Conservation (phyloP, 2,329 filamentous ascomycete genomes). For the Sporothrix curviconia region DNA sequence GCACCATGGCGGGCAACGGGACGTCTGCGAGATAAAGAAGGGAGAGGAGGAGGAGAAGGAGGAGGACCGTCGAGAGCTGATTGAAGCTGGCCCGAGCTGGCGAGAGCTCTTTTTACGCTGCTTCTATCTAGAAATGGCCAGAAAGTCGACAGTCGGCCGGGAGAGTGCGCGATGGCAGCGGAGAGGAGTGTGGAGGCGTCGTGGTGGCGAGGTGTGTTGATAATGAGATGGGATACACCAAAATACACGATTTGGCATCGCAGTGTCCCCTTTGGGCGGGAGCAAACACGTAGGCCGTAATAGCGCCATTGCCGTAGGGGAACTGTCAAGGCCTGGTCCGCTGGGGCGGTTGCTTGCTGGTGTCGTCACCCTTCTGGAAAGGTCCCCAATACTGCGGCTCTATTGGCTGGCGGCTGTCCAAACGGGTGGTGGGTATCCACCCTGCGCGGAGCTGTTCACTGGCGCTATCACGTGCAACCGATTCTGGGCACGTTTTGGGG, state of each 20-base stretch:
- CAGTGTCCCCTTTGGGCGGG: neutral
- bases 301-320: neutral
- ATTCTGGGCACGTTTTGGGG: neutral
- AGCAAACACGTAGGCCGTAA: constrained; percentile 9
- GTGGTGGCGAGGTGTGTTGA: neutral
- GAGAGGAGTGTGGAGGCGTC: neutral
- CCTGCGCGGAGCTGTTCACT: neutral
- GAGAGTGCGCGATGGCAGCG: neutral
- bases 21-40: neutral
- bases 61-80: neutral
- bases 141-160: neutral
- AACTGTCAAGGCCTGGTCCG: neutral
- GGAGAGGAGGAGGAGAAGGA: neutral
- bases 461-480: neutral
- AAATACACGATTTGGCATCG: neutral
- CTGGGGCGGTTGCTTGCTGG: neutral
- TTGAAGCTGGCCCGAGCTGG: neutral
- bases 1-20: constrained; percentile 28
- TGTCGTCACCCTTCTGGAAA: constrained; percentile 10
- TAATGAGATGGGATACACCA: neutral
- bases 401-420: neutral
- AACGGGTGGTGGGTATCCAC: neutral
- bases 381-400: neutral
- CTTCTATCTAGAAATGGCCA: neutral
- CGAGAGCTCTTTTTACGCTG: neutral